phyloP scores from a whole-genome alignment of 2,329 filamentous ascomycete genomes.

The Ceratocystis cacaofunesta region DNA sequence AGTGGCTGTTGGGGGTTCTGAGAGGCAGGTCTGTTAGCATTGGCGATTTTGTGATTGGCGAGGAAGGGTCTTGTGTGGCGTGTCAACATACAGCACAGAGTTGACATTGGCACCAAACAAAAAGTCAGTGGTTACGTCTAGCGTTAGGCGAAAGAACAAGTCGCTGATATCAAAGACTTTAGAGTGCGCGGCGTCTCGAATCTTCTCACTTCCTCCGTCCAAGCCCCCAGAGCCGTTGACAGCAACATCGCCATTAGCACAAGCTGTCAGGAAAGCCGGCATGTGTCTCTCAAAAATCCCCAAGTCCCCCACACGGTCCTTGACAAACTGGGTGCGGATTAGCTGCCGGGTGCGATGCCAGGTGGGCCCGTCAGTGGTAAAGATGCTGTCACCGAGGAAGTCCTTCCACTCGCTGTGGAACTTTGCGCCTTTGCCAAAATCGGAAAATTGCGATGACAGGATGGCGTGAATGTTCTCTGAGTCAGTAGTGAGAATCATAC shows the following conservation, averaged over 20 bases:
- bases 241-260: conserved; percentile 34
- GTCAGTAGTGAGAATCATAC: conserved; percentile 63
- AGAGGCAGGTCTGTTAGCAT: background rate
- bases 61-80: background rate
- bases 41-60: conserved; percentile 1
- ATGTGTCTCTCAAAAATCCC: conserved; percentile 69
- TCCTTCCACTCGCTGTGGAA: conserved; percentile 65
- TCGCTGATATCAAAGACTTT: conserved; percentile 49
- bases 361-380: conserved; percentile 60
- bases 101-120: conserved; percentile 43
- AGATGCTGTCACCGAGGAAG: conserved; percentile 64
- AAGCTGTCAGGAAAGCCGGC: conserved; percentile 5
- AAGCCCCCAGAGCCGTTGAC: conserved; percentile 51
- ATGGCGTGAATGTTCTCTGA: conserved; percentile 86
- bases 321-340: conserved; percentile 74
- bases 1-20: conserved; percentile 45
- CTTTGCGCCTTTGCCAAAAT: conserved; percentile 65
- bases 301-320: conserved; percentile 69
- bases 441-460: conserved; percentile 68
- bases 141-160: conserved; percentile 69
- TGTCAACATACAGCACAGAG: conserved; percentile 8
- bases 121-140: conserved; percentile 79
- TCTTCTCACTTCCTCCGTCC: conserved; percentile 35
- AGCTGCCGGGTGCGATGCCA: conserved; percentile 75
- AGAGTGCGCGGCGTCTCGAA: conserved; percentile 24